A percentile compares a stretch with the other conserved stretches of the same genome.
phyloP scores from a whole-genome alignment of 83 land plant species.

The Thuja plicata region DNA sequence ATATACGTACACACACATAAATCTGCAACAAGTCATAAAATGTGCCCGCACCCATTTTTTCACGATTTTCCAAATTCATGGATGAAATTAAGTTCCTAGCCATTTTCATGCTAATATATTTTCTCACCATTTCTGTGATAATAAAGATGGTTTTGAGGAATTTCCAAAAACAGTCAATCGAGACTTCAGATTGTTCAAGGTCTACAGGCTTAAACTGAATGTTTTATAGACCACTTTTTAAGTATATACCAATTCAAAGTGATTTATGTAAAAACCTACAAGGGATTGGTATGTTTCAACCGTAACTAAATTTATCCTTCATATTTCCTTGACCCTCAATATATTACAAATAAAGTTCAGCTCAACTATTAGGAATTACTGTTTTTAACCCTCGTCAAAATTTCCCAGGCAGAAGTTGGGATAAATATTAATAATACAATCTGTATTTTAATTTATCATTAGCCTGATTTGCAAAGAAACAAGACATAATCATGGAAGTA shows the following conservation, averaged over 20 bases:
- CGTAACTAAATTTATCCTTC: not conserved
- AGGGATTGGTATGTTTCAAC: not conserved
- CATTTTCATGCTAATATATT: too few relatives aligned
- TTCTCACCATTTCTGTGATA: too few relatives aligned
- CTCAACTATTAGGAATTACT: not conserved
- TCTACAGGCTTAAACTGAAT: not conserved
- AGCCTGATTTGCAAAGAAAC: not conserved
- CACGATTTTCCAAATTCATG: not conserved
- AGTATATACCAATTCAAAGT: not conserved
- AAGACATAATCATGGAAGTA: not conserved
- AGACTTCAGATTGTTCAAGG: not conserved
- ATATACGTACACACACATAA: not conserved
- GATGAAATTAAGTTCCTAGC: too few relatives aligned
- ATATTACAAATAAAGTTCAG: not conserved
- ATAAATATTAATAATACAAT: not conserved
- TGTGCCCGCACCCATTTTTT: not conserved
- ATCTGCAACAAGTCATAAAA: not conserved
- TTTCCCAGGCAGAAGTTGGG: not conserved
- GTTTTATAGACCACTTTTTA: not conserved
- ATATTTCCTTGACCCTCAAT: not conserved
- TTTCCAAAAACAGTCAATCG: too few relatives aligned
- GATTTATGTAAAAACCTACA: not conserved
- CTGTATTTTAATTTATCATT: not conserved
- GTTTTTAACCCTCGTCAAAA: not conserved
- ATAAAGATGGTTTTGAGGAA: too few relatives aligned